phyloP scores from a whole-genome alignment of 2,329 filamentous ascomycete species.

The Simplicillium sp. region DNA sequence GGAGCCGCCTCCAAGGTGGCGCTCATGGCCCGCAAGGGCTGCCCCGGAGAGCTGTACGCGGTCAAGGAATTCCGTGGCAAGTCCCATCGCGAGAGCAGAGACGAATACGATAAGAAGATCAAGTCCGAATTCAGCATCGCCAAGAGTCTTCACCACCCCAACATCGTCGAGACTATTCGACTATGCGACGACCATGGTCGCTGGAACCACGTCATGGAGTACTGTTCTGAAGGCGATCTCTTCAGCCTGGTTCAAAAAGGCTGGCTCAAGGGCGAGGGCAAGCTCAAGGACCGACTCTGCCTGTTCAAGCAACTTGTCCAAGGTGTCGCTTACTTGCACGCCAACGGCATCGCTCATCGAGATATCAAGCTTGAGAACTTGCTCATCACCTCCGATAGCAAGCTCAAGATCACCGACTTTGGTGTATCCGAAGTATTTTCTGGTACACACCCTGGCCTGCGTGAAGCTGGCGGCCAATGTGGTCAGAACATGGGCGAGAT shows the following conservation, averaged over 20 bases:
- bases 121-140: slow-evolving; percentile 86
- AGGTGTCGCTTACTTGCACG: slow-evolving; percentile 73
- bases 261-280: slow-evolving; percentile 56
- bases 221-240: slow-evolving; percentile 73
- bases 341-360: slow-evolving; percentile 77
- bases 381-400: slow-evolving; percentile 67
- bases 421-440: slow-evolving; percentile 81
- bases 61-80: slow-evolving; percentile 82
- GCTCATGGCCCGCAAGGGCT: slow-evolving; percentile 65
- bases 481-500: slow-evolving; percentile 63
- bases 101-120: slow-evolving; percentile 80
- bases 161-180: slow-evolving; percentile 72
- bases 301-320: slow-evolving; percentile 85
- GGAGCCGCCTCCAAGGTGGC: slow-evolving; percentile 77
- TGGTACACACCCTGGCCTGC: slow-evolving; percentile 70
- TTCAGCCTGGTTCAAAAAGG: slow-evolving; percentile 65
- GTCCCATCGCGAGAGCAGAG: slow-evolving; percentile 55
- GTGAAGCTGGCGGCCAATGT: slow-evolving; percentile 63
- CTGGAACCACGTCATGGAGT: slow-evolving; percentile 93
- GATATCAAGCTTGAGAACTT: slow-evolving; percentile 89
- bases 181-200: slow-evolving; percentile 65
- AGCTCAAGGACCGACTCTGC: slow-evolving; percentile 62
- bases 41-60: slow-evolving; percentile 58
- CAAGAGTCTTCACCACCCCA: slow-evolving; percentile 76
- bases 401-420: slow-evolving; percentile 87